Evolutionary conservation across 2,329 filamentous ascomycete species (phyloP).

Genomic region (Pestalotiopsis sp.): DNA sequence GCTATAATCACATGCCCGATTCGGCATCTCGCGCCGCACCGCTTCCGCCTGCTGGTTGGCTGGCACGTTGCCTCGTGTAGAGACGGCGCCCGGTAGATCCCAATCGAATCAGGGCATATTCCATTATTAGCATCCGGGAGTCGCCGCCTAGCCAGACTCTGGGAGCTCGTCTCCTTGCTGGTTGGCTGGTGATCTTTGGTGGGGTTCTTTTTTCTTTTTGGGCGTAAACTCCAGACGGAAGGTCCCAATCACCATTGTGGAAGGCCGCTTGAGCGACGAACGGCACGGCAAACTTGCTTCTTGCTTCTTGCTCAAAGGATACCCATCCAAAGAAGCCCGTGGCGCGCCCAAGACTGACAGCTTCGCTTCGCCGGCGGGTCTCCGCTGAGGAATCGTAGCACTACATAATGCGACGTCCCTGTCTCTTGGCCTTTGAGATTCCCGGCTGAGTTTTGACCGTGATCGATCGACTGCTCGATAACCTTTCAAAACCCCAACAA

Average conservation of each 20-base stretch:
- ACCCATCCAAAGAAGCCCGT: no score
- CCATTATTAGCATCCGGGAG: conserved; percentile 4
- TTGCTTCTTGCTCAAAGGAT: not conserved
- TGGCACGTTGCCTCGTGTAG: not conserved
- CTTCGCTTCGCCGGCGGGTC: no score
- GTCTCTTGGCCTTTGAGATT: not conserved
- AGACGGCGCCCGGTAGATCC: not conserved
- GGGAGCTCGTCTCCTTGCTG: not conserved
- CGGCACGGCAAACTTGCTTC: not conserved
- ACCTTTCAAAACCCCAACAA: not conserved
- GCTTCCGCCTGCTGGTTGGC: not conserved
- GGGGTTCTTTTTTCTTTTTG: not conserved
- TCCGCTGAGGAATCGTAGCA: not conserved
- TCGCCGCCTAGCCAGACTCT: not conserved
- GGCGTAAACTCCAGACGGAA: conserved; percentile 6
- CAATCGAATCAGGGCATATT: not conserved
- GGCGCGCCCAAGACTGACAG: no score
- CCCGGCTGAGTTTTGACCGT: not conserved
- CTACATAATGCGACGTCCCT: not conserved
- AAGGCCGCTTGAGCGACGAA: not conserved
- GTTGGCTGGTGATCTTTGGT: not conserved
- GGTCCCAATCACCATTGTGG: conserved; percentile 3
- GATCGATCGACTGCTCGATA: not conserved
- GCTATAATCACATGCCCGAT: conserved; percentile 4
- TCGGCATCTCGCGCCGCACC: not conserved